phyloP scores from a whole-genome alignment of 208 protist genomes.

The Acanthamoeba royreba region DNA sequence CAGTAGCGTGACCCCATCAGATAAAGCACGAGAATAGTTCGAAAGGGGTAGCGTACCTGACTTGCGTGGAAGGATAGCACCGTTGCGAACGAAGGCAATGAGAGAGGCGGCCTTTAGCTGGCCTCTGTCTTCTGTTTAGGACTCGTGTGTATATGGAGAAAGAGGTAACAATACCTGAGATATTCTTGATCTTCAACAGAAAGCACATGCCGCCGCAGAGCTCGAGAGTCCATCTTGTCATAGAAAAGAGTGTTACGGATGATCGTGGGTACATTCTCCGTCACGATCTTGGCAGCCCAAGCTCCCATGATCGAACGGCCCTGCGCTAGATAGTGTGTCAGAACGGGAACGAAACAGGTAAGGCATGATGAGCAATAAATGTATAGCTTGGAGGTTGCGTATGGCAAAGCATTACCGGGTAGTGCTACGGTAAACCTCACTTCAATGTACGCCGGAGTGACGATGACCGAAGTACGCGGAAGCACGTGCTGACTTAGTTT shows the following conservation, averaged over 20 bases:
- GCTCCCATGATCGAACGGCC: conserved; percentile 61
- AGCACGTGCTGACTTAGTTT: conserved; percentile 85
- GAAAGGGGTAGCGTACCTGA: conserved; percentile 65
- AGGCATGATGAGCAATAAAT: conserved; percentile 56
- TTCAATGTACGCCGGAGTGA: conserved; percentile 68
- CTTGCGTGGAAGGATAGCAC: conserved; percentile 87
- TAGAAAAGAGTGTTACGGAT: conserved; percentile 47
- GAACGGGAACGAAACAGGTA: conserved; percentile 66
- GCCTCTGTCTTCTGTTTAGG: neutral
- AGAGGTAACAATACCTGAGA: conserved; percentile 78
- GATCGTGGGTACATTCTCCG: conserved; percentile 50
- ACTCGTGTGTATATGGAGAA: neutral
- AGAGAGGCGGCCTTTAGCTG: conserved; percentile 45
- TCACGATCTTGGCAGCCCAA: conserved; percentile 50
- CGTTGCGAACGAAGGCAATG: conserved; percentile 89
- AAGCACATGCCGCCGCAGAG: conserved; percentile 79
- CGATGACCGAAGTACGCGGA: conserved; percentile 81
- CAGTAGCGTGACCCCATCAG: neutral
- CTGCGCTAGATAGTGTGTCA: neutral
- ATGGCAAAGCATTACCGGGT: conserved; percentile 66
- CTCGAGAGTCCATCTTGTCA: conserved; percentile 22
- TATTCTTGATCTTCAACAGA: conserved; percentile 87
- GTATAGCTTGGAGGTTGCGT: conserved; percentile 31
- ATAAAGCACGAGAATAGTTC: neutral
- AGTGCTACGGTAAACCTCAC: conserved; percentile 87